Percentiles rank a stretch among this genome's conserved stretches.
phyloP scores from a whole-genome alignment of 306 rosid genomes.

The Quercus suber region DNA sequence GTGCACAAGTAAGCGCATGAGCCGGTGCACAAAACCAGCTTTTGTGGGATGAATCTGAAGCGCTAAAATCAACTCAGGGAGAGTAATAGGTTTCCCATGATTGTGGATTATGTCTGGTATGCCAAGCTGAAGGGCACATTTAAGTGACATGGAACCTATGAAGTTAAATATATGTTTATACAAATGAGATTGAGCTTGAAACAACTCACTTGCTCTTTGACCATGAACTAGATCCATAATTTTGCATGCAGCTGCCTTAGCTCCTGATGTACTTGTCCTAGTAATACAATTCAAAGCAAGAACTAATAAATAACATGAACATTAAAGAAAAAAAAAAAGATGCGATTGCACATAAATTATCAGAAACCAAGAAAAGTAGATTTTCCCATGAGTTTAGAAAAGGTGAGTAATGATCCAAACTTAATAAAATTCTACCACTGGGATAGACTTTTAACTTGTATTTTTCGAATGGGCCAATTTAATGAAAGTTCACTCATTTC shows the following conservation, averaged over 20 bases:
- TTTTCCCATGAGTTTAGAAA: no score
- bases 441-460: no score
- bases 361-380: no score
- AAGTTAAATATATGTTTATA: slow-evolving; percentile 9
- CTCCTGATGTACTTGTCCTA: no score
- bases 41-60: slow-evolving; percentile 37
- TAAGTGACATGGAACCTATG: background rate
- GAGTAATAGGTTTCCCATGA: slow-evolving; percentile 47
- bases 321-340: no score
- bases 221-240: background rate
- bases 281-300: background rate
- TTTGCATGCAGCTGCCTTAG: no score
- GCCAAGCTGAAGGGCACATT: slow-evolving; percentile 32
- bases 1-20: slow-evolving; percentile 43
- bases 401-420: no score
- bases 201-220: background rate
- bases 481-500: no score
- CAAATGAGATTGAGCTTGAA: background rate
- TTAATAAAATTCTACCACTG: no score
- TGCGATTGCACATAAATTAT: no score
- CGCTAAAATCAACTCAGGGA: slow-evolving; percentile 29
- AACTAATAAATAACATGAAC: background rate
- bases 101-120: slow-evolving; percentile 39
- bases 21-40: slow-evolving; percentile 10
- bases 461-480: no score